Percentiles rank a stretch among this genome's conserved stretches.
phyloP scores from a whole-genome alignment of 306 rosid species.

The Crataegus laevigata region DNA sequence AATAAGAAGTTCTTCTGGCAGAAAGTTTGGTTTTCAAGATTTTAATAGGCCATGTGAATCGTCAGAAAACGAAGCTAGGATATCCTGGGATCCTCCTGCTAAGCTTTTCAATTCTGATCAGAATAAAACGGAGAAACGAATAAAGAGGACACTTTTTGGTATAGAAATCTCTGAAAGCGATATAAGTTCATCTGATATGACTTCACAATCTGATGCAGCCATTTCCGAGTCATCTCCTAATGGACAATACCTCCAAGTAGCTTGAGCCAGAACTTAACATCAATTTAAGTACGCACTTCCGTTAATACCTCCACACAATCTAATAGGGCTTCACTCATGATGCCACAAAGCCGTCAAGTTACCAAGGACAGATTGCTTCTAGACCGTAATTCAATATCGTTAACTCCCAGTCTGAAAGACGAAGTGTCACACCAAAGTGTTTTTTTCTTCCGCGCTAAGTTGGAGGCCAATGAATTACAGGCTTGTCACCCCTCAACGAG shows the following conservation, averaged over 20 bases:
- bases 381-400: conserved; percentile 38
- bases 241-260: conserved; percentile 51
- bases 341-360: conserved; percentile 12
- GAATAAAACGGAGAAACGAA: conserved; percentile 5
- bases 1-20: background rate
- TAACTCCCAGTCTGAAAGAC: conserved; percentile 27
- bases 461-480: conserved; percentile 36
- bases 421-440: conserved; percentile 38
- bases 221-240: conserved; percentile 44
- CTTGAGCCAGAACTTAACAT: conserved; percentile 43
- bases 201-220: conserved; percentile 31
- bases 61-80: conserved; percentile 9
- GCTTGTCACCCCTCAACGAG: conserved; percentile 36
- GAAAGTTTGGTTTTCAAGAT: conserved; percentile 9
- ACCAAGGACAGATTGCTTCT: conserved; percentile 41
- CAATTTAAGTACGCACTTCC: conserved; percentile 33
- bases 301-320: conserved; percentile 22
- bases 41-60: conserved; percentile 15
- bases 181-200: conserved; percentile 24
- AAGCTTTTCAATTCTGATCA: background rate
- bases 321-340: conserved; percentile 16
- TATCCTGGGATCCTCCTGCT: background rate
- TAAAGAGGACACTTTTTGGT: conserved; percentile 41
- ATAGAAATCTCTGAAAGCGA: conserved; percentile 35
- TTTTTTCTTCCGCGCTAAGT: conserved; percentile 26